A percentile compares a stretch with the other conserved stretches of the same genome.
These are phyloP conservation scores for Gracilaria caudata DNA, from an alignment of 23 red algal species.

Conservation along the genomic window DNA sequence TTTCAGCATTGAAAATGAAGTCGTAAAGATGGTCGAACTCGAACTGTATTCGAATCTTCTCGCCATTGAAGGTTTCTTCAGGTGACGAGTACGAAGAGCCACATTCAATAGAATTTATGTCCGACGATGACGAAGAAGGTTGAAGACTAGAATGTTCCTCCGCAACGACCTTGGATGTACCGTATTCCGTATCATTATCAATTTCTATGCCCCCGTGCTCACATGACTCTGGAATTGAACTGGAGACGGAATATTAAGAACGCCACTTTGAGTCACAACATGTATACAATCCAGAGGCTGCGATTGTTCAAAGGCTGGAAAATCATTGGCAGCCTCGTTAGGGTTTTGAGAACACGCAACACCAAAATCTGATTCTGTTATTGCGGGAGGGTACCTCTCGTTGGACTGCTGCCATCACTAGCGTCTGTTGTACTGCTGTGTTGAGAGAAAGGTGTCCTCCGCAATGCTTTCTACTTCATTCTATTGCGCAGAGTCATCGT, in stretches of 20 bases:
- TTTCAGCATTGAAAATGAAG: neutral
- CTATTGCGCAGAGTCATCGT: too few relatives aligned
- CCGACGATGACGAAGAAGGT: neutral
- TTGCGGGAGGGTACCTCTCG: too few relatives aligned
- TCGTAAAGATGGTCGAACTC: neutral
- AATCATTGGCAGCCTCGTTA: neutral
- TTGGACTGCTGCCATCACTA: too few relatives aligned
- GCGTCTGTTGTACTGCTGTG: too few relatives aligned
- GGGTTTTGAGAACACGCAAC: neutral
- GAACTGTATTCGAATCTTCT: neutral
- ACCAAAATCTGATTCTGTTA: neutral
- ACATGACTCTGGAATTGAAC: neutral
- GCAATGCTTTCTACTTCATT: too few relatives aligned
- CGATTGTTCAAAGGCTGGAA: neutral
- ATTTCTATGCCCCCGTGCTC: neutral
- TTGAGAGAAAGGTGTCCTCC: too few relatives aligned
- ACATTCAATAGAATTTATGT: neutral
- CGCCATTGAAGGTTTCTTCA: neutral
- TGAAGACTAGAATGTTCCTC: neutral
- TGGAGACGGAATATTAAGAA: neutral
- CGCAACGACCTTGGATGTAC: neutral
- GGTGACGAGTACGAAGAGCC: too few relatives aligned
- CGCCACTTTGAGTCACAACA: neutral
- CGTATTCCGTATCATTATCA: neutral
- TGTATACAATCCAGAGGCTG: neutral